phyloP scores from a whole-genome alignment of 208 protist genomes.

The Naegleria fowleri region DNA sequence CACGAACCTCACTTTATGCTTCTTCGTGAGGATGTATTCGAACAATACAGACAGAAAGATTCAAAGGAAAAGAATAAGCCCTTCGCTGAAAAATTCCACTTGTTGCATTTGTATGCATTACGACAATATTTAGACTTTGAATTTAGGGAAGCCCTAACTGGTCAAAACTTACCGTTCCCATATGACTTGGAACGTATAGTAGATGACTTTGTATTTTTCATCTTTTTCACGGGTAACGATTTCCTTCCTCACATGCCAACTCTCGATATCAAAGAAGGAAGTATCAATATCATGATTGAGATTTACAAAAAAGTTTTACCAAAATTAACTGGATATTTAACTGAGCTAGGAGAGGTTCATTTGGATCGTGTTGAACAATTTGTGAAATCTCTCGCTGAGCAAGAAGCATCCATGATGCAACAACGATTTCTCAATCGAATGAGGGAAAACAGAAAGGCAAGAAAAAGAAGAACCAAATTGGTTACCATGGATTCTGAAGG shows the following conservation, averaged over 20 bases:
- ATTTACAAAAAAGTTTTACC: conserved; percentile 57
- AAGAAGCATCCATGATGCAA: conserved; percentile 54
- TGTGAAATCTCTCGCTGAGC: conserved; percentile 34
- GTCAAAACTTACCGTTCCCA: conserved; percentile 33
- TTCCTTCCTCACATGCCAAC: conserved; percentile 96
- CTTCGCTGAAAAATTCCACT: conserved; percentile 42
- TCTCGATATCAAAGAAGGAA: conserved; percentile 92
- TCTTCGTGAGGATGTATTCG: conserved; percentile 87
- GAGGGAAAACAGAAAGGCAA: conserved; percentile 19
- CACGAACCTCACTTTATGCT: conserved; percentile 97
- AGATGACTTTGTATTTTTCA: conserved; percentile 98
- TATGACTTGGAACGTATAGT: conserved; percentile 91
- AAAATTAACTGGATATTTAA: conserved; percentile 55
- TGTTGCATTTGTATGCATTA: conserved; percentile 70
- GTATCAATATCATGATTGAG: conserved; percentile 78
- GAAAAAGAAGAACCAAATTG: conserved; percentile 6
- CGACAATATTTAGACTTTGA: conserved; percentile 62
- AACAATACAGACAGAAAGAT: conserved; percentile 21
- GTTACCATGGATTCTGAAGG: neutral
- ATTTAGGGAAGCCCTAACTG: neutral
- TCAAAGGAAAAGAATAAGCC: conserved; percentile 15
- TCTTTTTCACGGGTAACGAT: conserved; percentile 99
- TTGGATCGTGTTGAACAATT: conserved; percentile 29
- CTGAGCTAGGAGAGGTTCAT: conserved; percentile 50
- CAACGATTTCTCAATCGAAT: neutral